Evolutionary conservation across 129 eudicot genomes (phyloP), one percentile per base, ranked within the genome.

Genomic region (Lactuca sativa): DNA sequence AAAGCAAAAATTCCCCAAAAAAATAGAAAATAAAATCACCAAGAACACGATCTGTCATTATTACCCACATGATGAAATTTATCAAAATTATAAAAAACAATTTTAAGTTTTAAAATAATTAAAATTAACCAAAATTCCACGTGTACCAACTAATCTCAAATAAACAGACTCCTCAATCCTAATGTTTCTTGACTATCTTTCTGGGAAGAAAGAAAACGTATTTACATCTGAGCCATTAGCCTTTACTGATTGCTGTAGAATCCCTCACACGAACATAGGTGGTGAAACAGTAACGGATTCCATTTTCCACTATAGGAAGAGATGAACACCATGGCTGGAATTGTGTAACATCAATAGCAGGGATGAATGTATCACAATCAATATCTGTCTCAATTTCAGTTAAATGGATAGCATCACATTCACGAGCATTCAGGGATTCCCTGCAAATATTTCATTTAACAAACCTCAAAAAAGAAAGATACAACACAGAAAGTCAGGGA

Each of bases 321-420:
- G 96, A 89, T 18, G 95, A 82, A 78, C 80, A 86, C 98, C 98
- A 92, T 12, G 92, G 98, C 69, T 82, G 92, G 77, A 81, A 92
- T 59, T 79, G 43, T 37, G 90, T 81, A 70, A 59, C 67, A 62
- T 92, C 88, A 52, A 92, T 66, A 64, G 88, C 74, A 70, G 95
- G 98, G 68, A 89, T 86, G 66, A 92, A 92, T 62, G 96, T 92
- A 62, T 92, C 98, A 77, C 98, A 92, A 55, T 84, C 88, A 52
- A 92, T 56, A 30, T 44, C 21, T 32, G 80, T 36, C 74, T 82
- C 85, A 17, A 92, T 92, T 79, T 92, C 95, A n/a, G 98, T 89
- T 9, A 89, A 58, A 66, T 92, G 96, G 74, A 92, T 85, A 30
- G 98, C 98, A 66, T 86, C 90, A 64, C 98, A 89, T 72, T 80